Evolutionary conservation across 163 green algal species (phyloP), one percentile per base, ranked within the genome.

Genomic region (Chlamydomonas reinhardtii): DNA sequence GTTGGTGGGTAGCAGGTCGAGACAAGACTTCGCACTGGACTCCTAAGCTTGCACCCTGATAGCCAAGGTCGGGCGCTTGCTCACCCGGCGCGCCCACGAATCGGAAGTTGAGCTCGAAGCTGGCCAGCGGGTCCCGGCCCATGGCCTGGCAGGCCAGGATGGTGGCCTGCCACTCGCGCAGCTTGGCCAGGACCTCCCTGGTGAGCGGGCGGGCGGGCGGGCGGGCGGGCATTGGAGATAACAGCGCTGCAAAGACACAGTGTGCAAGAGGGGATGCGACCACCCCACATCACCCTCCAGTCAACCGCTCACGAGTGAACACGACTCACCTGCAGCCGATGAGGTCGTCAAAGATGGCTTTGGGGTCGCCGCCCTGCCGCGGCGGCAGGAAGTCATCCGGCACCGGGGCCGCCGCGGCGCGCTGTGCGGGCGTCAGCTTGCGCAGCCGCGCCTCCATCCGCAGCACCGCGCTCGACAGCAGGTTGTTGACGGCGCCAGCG

Each of bases 401-500:
- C 37, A 32, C 29, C 2, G 89, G 91, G n/a, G 56, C 15, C 9
- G 81, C 86, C 12, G 19, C 32, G 14, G 87, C 89, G 1, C 89
- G 75, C 65, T 89, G 56, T 16, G 39, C 65, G 14, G 78, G 20
- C 0, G 72, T 24, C 72, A 84, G 56, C 22, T 35, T 35, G 17
- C 74, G 69, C 24, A 85, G 48, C 43, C 89, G 81, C 11, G 35
- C 75, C 85, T 92, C 85, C 85, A 91, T 88, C 71, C 89, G 81
- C 72, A 78, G 25, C 9, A 85, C 85, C 2, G 79, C 89, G 20
- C 19, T 35, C 20, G 78, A 54, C 65, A 94, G 87, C 81, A 94
- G 87, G 87, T 93, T 94, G 76, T 93, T 92, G 32, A 94, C 89
- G 0, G 89, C 80, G 66, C 91, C 91, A 2, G 89, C 91, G 39